These are phyloP conservation scores for Erysimum cheiri DNA, from an alignment of 441 rosid genomes.

Conservation along the genomic window DNA sequence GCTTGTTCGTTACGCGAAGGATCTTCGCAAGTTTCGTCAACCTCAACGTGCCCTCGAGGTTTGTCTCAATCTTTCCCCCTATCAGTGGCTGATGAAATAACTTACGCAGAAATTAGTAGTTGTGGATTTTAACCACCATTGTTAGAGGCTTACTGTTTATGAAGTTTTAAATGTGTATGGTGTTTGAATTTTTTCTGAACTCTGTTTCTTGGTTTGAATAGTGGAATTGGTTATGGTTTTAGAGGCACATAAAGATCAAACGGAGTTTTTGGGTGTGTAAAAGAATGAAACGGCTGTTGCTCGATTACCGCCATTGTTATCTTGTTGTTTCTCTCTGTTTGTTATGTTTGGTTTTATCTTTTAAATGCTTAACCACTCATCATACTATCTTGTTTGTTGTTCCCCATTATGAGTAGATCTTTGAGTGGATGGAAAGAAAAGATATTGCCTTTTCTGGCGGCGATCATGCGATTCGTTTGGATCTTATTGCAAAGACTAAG, in stretches of 20 bases:
- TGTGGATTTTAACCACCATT: slow-evolving; percentile 3
- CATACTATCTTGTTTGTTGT: neutral
- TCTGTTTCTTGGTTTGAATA: neutral
- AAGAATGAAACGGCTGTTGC: neutral
- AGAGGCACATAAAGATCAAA: neutral
- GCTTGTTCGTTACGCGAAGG: slow-evolving; percentile 55
- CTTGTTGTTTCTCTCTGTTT: neutral
- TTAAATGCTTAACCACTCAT: neutral
- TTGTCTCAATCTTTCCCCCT: neutral
- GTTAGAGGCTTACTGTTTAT: neutral
- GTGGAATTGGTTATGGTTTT: neutral
- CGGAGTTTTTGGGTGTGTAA: neutral
- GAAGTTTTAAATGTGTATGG: slow-evolving; percentile 1
- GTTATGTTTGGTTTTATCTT: slow-evolving; percentile 6
- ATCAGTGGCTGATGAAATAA: neutral
- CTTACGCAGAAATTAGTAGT: neutral
- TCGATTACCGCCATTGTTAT: no score
- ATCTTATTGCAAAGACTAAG: slow-evolving; percentile 63
- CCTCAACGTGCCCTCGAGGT: slow-evolving; percentile 78
- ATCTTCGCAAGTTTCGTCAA: slow-evolving; percentile 68
- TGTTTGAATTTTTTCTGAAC: neutral
- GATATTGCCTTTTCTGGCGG: slow-evolving; percentile 48
- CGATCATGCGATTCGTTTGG: slow-evolving; percentile 58
- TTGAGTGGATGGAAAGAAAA: slow-evolving; percentile 85
- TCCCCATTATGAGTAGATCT: slow-evolving; percentile 43